Percentiles rank a stretch among this genome's conserved stretches.
Conservation (phyloP, 257 asterid genomes). For the Rhazya stricta region DNA sequence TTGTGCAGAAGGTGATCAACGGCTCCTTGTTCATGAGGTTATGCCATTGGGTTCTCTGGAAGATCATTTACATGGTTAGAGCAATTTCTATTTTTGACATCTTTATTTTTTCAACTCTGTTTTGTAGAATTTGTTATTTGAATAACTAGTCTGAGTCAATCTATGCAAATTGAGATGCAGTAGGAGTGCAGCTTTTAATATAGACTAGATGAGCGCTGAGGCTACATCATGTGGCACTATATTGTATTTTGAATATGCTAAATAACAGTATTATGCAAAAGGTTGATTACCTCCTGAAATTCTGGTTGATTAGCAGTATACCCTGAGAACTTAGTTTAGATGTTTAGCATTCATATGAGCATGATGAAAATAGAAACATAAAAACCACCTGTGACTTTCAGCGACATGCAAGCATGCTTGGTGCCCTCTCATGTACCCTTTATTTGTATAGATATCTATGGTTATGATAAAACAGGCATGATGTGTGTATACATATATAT, state of each 20-base stretch:
- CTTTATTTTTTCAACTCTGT: not conserved
- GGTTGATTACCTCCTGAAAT: not conserved
- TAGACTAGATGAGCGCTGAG: not conserved
- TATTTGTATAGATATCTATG: not conserved
- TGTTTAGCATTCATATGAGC: not conserved
- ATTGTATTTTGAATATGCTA: too few relatives aligned
- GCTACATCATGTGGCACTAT: not conserved
- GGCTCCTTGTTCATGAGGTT: conserved; percentile 90
- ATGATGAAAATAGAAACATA: not conserved
- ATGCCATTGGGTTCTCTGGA: conserved; percentile 97
- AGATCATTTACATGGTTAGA: conserved; percentile 96
- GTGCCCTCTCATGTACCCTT: not conserved
- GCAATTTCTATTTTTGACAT: conserved; percentile 5
- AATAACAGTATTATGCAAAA: too few relatives aligned
- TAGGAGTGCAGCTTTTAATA: not conserved
- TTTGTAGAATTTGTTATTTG: conserved; percentile 3
- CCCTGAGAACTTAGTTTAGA: not conserved
- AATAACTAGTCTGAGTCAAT: not conserved
- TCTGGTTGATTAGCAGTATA: not conserved
- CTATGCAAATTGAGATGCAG: not conserved
- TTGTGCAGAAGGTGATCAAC: conserved; percentile 98
- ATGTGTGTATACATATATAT: too few relatives aligned
- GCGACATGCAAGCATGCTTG: not conserved
- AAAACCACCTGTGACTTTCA: not conserved
- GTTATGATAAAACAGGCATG: not conserved